Base-by-base conservation (phyloP, 169 alveolate species). In the Besnoitia besnoiti region DNA sequence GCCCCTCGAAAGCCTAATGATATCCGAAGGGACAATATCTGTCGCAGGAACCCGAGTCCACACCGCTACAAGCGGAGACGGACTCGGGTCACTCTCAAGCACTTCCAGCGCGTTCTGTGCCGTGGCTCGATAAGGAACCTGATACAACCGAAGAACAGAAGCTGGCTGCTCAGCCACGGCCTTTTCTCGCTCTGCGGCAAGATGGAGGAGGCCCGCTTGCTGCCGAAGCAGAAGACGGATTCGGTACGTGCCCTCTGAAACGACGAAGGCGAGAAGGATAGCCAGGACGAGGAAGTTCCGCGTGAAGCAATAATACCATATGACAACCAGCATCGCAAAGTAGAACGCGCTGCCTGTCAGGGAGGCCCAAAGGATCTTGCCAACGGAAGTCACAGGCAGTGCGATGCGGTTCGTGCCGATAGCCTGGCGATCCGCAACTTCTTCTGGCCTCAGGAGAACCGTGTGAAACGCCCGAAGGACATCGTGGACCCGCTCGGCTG, bases 1-100 rank as follows among this genome's bases (percentile, higher is more conserved):
- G 30, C 92, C 92, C 10, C 61, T 47, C 75, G 77, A 62, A 75
- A 89, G 87, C 47, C 77, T 76, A 46, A 89, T 51, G 55, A 89
- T 16, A 47, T 89, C 92, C 49, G 85, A 79, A 33, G 92, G 92
- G 37, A 73, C 87, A 16, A 89, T n/a, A n/a, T 42, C 85, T 2
- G 51, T 12, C 0, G 92, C 92, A 33, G 61, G 47, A 7, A 42
- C 44, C 10, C 87, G 67, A 79, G 27, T 16, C 88, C 82, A 73
- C 39, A 42, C 46, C 44, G 79, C 59, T 39, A 89, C 92, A 39
- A 67, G 37, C n/a, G 47, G 35, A 14, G 49, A 27, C 27, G 55
- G 37, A 30, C 39, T 67, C 12, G 19, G 77, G 42, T 30, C 62
- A 49, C 37, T 1, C 42, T 7, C 44, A 50, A 14, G 4, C 42